phyloP scores from a whole-genome alignment of 257 asterid genomes.

The Parsonsia alboflavescens region DNA sequence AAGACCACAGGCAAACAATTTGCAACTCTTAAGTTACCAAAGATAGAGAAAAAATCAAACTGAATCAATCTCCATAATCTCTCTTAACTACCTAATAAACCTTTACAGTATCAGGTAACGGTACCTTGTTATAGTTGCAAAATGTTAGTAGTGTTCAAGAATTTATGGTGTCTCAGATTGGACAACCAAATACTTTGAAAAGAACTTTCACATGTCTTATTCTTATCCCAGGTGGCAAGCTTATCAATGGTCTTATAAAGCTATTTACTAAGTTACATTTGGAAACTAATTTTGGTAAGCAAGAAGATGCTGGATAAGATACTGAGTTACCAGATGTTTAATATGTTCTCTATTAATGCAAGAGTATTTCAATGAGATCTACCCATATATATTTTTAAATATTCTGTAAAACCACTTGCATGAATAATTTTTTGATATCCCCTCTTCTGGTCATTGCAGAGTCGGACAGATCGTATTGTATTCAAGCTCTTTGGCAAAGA shows the following conservation, averaged over 20 bases:
- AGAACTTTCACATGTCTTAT: neutral
- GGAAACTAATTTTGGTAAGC: neutral
- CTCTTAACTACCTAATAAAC: no score
- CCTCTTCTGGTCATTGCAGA: slow-evolving; percentile 34
- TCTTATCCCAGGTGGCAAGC: neutral
- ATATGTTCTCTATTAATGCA: neutral
- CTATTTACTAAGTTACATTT: neutral
- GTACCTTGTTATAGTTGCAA: neutral
- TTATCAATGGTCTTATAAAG: neutral
- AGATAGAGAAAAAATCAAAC: no score
- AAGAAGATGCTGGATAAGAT: neutral
- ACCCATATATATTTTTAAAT: no score
- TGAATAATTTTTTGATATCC: neutral
- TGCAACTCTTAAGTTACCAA: no score
- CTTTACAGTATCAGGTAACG: no score
- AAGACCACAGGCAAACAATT: no score
- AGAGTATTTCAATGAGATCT: neutral
- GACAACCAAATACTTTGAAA: neutral
- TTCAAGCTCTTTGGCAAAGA: slow-evolving; percentile 78
- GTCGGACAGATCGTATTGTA: slow-evolving; percentile 80
- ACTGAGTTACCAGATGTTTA: neutral
- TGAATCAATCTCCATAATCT: no score
- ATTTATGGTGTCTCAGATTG: neutral
- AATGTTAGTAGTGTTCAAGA: neutral
- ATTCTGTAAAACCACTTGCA: no score